Evolutionary conservation across 306 rosid species (phyloP), one percentile per base, ranked within the genome.

Genomic region (Quercus rubra): DNA sequence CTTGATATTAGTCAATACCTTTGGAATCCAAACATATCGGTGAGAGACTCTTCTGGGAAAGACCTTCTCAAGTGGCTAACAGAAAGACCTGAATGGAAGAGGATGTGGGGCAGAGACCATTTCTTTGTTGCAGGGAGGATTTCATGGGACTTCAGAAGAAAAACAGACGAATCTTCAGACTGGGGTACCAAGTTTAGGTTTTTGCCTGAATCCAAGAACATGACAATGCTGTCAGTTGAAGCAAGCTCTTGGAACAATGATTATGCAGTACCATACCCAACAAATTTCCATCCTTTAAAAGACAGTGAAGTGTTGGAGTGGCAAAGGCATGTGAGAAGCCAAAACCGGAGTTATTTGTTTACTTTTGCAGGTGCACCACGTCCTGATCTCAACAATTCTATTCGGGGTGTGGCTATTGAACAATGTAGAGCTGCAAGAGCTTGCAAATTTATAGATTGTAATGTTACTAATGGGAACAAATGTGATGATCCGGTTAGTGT

Each of bases 61-160:
- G 93, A 93, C 6, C 90, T 95, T 74, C 51, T 88, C 13, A 3
- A 52, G 4, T 88, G 88, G 92, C 86, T 95, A 20, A 78, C 84
- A 0, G 55, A 38, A 0, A 87, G 41, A 23, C 85, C 89, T 0
- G 96, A 91, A 55, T 95, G 99, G 99, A 80, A 71, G 76, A 87
- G 11, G 80, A 81, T 95, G 96, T 90, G 78, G 85, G 99, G 99
- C 1, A 88, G 96, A 49, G 99, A 95, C 52, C 98, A 95, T 85
- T 95, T 95, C 85, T 78, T 91, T 55, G 77, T 95, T 71, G 91
- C 90, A 0, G 99, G 98, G 7, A 88, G 99, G 78, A 95, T 95
- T 77, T 80, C 99, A 43, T 95, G 98, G 99, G 98, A 93, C 88
- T 95, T 91, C 61, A 90, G 99, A 71, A 85, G 99, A 70, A 86